phyloP scores from a whole-genome alignment of 495 filamentous ascomycete species.

The Corynascus novoguineensis region DNA sequence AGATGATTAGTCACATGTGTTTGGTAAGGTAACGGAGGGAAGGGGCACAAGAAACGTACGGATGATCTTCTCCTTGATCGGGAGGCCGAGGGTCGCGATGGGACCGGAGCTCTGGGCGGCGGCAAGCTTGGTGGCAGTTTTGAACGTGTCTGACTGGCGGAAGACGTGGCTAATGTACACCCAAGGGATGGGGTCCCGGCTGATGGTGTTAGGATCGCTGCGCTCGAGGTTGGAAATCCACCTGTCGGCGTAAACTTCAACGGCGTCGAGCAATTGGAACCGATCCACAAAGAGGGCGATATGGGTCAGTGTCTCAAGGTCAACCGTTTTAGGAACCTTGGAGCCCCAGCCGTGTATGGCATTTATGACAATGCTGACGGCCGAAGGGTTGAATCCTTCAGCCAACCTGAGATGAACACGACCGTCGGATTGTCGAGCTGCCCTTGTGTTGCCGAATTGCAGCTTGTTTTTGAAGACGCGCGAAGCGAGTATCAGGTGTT shows the following conservation, averaged over 20 bases:
- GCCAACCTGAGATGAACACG: conserved; percentile 37
- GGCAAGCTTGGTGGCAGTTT: conserved; percentile 18
- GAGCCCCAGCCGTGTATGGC: conserved; percentile 45
- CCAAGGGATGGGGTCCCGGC: conserved; percentile 24
- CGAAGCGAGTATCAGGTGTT: conserved; percentile 46
- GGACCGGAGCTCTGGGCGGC: conserved; percentile 17
- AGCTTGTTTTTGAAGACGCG: conserved; percentile 40
- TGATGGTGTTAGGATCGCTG: conserved; percentile 7
- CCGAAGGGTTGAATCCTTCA: conserved; percentile 36
- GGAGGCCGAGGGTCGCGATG: conserved; percentile 19
- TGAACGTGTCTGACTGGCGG: conserved; percentile 24
- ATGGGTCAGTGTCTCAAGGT: conserved; percentile 44
- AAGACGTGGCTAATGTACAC: conserved; percentile 29
- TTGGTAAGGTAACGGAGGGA: neutral
- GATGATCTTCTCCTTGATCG: conserved; percentile 28
- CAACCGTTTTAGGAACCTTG: conserved; percentile 37
- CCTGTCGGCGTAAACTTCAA: conserved; percentile 38
- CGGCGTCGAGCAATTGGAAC: conserved; percentile 42
- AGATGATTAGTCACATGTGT: neutral
- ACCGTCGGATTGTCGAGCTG: conserved; percentile 31
- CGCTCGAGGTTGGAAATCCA: conserved; percentile 37
- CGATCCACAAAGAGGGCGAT: conserved; percentile 49
- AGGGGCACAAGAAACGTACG: conserved; percentile 12
- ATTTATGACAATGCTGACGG: conserved; percentile 45
- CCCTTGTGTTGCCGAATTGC: conserved; percentile 20